Base-by-base conservation (phyloP, 805 yeast species). In the Myxozyma mucilagina region DNA sequence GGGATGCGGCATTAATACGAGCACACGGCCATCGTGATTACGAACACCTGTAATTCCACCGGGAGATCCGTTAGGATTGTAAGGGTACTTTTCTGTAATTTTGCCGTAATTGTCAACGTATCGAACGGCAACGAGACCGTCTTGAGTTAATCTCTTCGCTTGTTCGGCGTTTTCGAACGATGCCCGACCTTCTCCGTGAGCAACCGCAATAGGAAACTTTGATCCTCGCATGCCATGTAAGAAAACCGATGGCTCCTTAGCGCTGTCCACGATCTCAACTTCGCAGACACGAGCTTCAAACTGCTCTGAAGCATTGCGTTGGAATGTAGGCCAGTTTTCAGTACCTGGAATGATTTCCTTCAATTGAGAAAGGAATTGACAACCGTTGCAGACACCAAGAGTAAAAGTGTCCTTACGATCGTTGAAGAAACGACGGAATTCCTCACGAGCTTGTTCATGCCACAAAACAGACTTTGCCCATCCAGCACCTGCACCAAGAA, bases 1-100 rank as follows among this genome's bases (percentile, higher is more conserved):
- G 29, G 99, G 99, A 75, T 94, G 99, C 50, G 99, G 99, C 99
- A 94, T 94, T 91, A 94, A 84, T 4, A 97, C 97, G 70, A 94
- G 79, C 2, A 94, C 97, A 75, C 99, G 86, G 66, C 98, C 98
- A 72, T 89, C 90, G 56, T 90, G 90, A 56, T 92, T 85, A 65
- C 87, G 81, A 59, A 94, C 84, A 80, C 97, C 99, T 42, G 97
- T 88, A 69, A 94, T 89, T 76, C 97, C 97, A 57, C 82, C 83
- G 47, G 94, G 90, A 13, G 97, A 90, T 47, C 99, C 99, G 76
- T 94, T 94, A 59, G 99, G 98, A 80, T 94, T 94, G 79, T 80
- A 88, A 65, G 99, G 99, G 73, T 87, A 94, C 71, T 80, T 82
- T 73, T 85, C 89, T 42, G 99, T 89, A 42, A 81, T 81, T 58